Evolutionary conservation across 1,284 basidiomycete species (phyloP), one percentile per base, ranked within the genome.

Genomic region (Filobasidium uniguttulatum): DNA sequence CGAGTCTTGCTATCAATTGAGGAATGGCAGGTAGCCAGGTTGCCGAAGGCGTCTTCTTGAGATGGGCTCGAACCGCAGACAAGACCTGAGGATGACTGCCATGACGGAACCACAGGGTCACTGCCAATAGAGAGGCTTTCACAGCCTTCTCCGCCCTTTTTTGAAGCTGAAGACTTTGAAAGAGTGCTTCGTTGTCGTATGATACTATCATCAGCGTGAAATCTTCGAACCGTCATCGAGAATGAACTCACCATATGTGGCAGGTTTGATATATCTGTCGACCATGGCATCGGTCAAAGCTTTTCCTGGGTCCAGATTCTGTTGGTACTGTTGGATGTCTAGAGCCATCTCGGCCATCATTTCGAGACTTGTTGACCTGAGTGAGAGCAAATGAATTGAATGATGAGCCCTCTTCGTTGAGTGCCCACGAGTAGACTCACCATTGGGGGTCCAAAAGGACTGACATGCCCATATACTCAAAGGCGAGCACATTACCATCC

Each of bases 31-130:
- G 55, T 12, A 67, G 55, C 65, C 65, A 67, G 0, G 56, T 49
- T 8, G 49, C 52, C 26, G 62, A 55, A 1, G 56, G 46, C 1
- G 64, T 67, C 0, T 50, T 28, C 15, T 46, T 50, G 5, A 66
- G 59, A 36, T 66, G 61, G 14, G 55, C 49, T 31, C 59, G 55
- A 8, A 65, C 59, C 31, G 62, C 61, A n/a, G 57, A 44, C 12
- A 66, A 53, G 54, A 98, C 89, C 23, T 37, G 36, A 4, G 26
- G 19, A 22, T 55, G 47, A 51, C 89, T 82, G n/a, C 93, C 93
- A 65, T 84, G 97, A 67, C 96, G 90, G 76, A 98, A 97, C 94
- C 94, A 98, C 4, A 98, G 71, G 0, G 93, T 96, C 34, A 98
- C 74, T 7, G 97, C 73, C 14, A 91, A 81, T 22, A 98, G 74